Conservation (phyloP, 371 early-diverging fungal species). For the Rhizopus microsporus region DNA sequence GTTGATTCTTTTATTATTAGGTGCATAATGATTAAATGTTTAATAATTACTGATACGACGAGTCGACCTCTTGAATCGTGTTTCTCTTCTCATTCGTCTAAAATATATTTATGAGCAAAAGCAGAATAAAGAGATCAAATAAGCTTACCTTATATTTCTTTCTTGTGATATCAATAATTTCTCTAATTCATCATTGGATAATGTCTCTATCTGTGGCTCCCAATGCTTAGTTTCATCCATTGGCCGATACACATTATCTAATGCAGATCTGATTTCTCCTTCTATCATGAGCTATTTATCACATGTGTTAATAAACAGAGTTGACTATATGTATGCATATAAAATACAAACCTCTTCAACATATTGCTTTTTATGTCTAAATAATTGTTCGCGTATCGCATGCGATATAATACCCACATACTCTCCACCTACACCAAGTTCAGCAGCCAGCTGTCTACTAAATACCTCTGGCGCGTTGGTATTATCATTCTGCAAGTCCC, state of each 20-base stretch:
- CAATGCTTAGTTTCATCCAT: conserved; percentile 74
- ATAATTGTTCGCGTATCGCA: conserved; percentile 87
- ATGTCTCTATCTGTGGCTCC: conserved; percentile 78
- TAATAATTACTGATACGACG: conserved; percentile 19
- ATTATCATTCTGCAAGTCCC: conserved; percentile 76
- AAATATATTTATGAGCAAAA: neutral
- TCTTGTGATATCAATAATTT: conserved; percentile 79
- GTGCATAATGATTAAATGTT: conserved; percentile 2
- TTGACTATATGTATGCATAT: neutral
- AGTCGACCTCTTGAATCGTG: conserved; percentile 33
- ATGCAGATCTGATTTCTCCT: conserved; percentile 45
- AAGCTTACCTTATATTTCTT: conserved; percentile 65
- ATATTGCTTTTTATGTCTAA: conserved; percentile 67
- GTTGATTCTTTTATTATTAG: too few species aligned
- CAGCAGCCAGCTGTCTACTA: conserved; percentile 75
- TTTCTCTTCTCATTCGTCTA: conserved; percentile 41
- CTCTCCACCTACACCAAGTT: conserved; percentile 91
- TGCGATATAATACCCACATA: conserved; percentile 86
- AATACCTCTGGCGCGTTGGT: conserved; percentile 83
- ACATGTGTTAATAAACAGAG: neutral
- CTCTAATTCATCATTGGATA: conserved; percentile 83
- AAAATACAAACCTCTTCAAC: conserved; percentile 48
- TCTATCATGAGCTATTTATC: conserved; percentile 30
- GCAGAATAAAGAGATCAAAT: neutral
- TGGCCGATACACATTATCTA: conserved; percentile 61